Base-by-base conservation (phyloP, 495 filamentous ascomycete species). In the Penicillium flavigenum region DNA sequence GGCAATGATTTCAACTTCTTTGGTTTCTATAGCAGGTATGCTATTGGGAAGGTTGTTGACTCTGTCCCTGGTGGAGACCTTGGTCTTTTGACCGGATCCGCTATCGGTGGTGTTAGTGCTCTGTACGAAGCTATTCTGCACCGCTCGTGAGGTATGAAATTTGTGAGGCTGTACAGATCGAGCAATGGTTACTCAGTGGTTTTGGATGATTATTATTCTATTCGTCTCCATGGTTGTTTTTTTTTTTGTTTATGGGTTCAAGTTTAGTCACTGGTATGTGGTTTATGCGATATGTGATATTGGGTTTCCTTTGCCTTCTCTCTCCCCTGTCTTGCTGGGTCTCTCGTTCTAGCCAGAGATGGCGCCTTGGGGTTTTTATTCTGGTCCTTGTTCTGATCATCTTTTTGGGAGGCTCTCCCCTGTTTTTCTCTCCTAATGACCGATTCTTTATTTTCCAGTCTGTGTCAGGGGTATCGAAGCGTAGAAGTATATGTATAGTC, bases 121-220 rank as follows among this genome's bases (percentile, higher is more conserved):
- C 62, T 96, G 51, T 96, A 95, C 69, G 91, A 96, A 65, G 92
- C 90, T 11, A 85, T 92, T 58, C 71, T 94, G 71, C 86, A 82
- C 76, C 91, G 56, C 27, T 57, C 88, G 74, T 92, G 64, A 67
- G 54, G 19, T 56, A 47, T 29, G 38, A 24, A 47, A 56, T 51
- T 38, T 56, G 51, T 31, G 27, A 56, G 47, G 54, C 52, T 69
- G 59, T 65, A 67, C 60, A 63, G 59, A 45, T 58, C 51, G 31
- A 41, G 38, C 2, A 43, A 11, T 60, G 44, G 38, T 16, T 4
- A 17, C 36, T 48, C 36, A 42, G 31, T 36, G 24, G 56, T 57
- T 19, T n/a, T 27, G 51, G 45, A 45, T 31, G 43, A 5, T 36
- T 56, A 45, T 53, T 32, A 26, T 47, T 14, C 34, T 31, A 29